Evolutionary conservation across 2,329 filamentous ascomycete species (phyloP), one percentile per base, ranked within the genome.

Genomic region (Chaetomium sp.): DNA sequence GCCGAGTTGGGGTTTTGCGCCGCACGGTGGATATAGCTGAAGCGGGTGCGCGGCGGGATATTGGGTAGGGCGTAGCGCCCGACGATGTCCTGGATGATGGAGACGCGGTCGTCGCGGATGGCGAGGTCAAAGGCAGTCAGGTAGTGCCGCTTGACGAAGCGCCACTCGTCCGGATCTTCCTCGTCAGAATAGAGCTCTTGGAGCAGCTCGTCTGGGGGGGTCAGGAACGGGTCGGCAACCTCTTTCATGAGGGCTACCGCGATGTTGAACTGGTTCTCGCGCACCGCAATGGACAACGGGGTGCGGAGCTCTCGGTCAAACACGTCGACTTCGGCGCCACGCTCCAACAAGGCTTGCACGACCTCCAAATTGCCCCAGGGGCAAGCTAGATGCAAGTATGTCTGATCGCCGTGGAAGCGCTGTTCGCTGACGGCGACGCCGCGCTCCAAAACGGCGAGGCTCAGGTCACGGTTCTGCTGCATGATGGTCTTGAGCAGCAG

Each of bases 81-180:
- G 36, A 64, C 49, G 42, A 64, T 62, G 12, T 61, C 57, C 33
- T 57, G 48, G 14, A 64, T 38, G 43, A 63, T 63, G 8, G 36
- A 40, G 42, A 50, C 48, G 27, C 61, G 55, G 51, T 54, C 54
- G 36, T 61, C 59, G 33, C 55, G 55, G 47, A 64, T 63, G 49
- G 62, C 61, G 38, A 63, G 46, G 53, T 64, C 62, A 27, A 64
- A 64, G 1, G 62, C 55, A 4, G 62, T 63, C 5, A 57, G 56
- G 33, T 55, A 60, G n/a, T 50, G 51, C 11, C 50, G 52, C 49
- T 59, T 60, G 34, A 57, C 46, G 19, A 50, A 55, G 36, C 58
- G 56, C 52, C 59, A 57, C 7, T 62, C 53, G 34, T 59, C 57
- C 0, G 19, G 19, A 27, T 54, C 47, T 32, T 61, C 59, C 6